Percentiles rank a stretch among this genome's conserved stretches.
Conservation (phyloP, 352 stramenopile genomes). For the Phytophthora uliginosa region DNA sequence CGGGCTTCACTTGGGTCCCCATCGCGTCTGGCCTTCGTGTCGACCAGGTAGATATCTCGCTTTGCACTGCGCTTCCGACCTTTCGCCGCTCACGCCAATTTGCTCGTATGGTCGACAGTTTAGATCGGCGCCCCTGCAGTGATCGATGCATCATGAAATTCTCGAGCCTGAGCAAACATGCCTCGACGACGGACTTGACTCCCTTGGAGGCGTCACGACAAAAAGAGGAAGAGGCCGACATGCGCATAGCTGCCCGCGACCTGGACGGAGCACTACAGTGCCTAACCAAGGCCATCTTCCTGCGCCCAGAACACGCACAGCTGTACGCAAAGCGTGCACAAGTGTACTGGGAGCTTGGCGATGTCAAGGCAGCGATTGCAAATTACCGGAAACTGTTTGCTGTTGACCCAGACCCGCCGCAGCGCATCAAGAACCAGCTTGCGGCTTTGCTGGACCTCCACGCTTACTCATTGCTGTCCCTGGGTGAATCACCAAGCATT, state of each 20-base stretch:
- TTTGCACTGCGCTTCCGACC: slow-evolving; percentile 15
- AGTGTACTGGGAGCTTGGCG: slow-evolving; percentile 80
- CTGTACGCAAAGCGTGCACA: slow-evolving; percentile 76
- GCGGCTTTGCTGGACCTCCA: slow-evolving; percentile 79
- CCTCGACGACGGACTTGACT: slow-evolving; percentile 46
- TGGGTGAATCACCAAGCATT: slow-evolving; percentile 62
- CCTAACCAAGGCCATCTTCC: slow-evolving; percentile 83
- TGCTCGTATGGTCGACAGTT: slow-evolving; percentile 10
- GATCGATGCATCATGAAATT: slow-evolving; percentile 20
- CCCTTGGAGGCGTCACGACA: slow-evolving; percentile 55
- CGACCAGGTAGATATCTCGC: background rate
- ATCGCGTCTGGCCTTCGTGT: slow-evolving; percentile 29
- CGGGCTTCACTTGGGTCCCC: slow-evolving; percentile 78
- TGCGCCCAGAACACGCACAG: slow-evolving; percentile 57
- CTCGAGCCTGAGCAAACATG: slow-evolving; percentile 16
- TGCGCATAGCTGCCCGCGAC: slow-evolving; percentile 38
- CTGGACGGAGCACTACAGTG: slow-evolving; percentile 63
- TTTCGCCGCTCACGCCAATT: slow-evolving; percentile 10
- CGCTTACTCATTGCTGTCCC: slow-evolving; percentile 70
- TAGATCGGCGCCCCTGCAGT: slow-evolving; percentile 1
- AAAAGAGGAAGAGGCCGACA: slow-evolving; percentile 62
- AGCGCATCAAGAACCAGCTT: slow-evolving; percentile 84
- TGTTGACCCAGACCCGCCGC: slow-evolving; percentile 60
- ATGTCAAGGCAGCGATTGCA: slow-evolving; percentile 84
- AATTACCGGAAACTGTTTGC: slow-evolving; percentile 83